These are phyloP conservation scores for Wallemia mellicola DNA, from an alignment of 1,284 basidiomycete species.

Conservation along the genomic window DNA sequence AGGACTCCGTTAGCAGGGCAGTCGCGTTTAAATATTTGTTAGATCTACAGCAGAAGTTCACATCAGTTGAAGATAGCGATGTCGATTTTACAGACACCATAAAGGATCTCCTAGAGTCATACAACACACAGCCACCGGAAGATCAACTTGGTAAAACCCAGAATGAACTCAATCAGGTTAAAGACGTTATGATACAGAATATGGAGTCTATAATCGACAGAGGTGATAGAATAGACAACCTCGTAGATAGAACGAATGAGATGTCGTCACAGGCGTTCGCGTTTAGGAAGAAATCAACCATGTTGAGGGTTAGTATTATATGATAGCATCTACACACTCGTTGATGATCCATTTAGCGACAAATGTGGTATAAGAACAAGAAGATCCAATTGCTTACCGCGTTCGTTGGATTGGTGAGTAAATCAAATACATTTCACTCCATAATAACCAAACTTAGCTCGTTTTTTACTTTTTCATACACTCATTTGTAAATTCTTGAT, in stretches of 20 bases:
- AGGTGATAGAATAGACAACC: conserved; percentile 78
- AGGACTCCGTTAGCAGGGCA: neutral
- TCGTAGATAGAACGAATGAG: conserved; percentile 89
- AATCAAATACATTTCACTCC: neutral
- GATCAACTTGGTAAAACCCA: too few species aligned
- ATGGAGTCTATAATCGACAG: conserved; percentile 49
- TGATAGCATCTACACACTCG: too few species aligned
- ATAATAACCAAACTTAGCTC: neutral
- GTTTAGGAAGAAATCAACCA: conserved; percentile 25
- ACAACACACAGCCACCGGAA: too few species aligned
- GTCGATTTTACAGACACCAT: neutral
- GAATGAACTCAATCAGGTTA: neutral
- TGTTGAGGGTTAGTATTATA: too few species aligned
- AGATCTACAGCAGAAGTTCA: neutral
- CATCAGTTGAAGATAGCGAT: neutral
- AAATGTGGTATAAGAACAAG: conserved; percentile 1
- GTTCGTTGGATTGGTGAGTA: neutral
- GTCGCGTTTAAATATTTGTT: neutral
- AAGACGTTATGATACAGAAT: conserved; percentile 7
- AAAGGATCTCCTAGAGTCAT: neutral
- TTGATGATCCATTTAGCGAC: too few species aligned
- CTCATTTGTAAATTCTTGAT: too few species aligned
- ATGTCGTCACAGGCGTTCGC: conserved; percentile 88
- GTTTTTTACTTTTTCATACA: neutral
- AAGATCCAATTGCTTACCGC: neutral